phyloP scores from a whole-genome alignment of 169 alveolate genomes.

The Eimeria necatrix region DNA sequence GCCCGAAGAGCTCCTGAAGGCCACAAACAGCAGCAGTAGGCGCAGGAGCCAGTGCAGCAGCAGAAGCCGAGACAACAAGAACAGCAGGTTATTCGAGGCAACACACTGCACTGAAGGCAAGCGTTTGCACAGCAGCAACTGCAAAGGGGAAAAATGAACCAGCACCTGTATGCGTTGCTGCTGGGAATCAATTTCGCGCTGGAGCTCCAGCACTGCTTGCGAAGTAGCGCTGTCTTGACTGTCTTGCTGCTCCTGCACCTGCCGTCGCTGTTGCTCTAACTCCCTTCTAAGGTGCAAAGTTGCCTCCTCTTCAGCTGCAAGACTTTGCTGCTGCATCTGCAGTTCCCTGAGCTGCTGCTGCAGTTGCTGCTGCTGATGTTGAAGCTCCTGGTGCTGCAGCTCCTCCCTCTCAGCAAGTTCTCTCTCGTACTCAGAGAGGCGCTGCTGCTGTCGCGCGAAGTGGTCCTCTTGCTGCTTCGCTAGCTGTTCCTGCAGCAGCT shows the following conservation, averaged over 20 bases:
- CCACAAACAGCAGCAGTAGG: background rate
- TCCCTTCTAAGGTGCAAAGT: background rate
- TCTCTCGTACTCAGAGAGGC: slow-evolving; percentile 13
- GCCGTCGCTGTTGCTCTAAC: slow-evolving; percentile 52
- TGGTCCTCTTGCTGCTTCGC: slow-evolving; percentile 11
- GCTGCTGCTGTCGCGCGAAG: background rate
- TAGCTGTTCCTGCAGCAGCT: slow-evolving; percentile 42
- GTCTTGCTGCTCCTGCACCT: slow-evolving; percentile 25
- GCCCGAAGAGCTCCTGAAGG: slow-evolving; percentile 16
- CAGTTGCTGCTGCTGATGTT: slow-evolving; percentile 61
- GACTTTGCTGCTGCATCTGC: slow-evolving; percentile 41
- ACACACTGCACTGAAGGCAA: background rate
- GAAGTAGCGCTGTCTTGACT: background rate
- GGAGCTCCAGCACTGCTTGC: slow-evolving; percentile 24
- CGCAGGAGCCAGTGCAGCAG: background rate
- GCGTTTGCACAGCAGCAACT: slow-evolving; percentile 9
- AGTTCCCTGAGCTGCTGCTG: slow-evolving; percentile 44
- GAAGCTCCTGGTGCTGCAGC: slow-evolving; percentile 51
- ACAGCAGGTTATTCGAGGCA: background rate
- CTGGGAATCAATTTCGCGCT: slow-evolving; percentile 15
- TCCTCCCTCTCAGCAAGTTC: slow-evolving; percentile 36
- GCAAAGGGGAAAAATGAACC: background rate
- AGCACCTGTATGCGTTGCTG: slow-evolving; percentile 49
- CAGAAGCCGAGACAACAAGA: slow-evolving; percentile 13
- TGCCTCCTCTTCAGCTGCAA: slow-evolving; percentile 11